Evolutionary conservation across 2,329 filamentous ascomycete species (phyloP), one percentile per base, ranked within the genome.

Genomic region (Aspergillus floridensis): DNA sequence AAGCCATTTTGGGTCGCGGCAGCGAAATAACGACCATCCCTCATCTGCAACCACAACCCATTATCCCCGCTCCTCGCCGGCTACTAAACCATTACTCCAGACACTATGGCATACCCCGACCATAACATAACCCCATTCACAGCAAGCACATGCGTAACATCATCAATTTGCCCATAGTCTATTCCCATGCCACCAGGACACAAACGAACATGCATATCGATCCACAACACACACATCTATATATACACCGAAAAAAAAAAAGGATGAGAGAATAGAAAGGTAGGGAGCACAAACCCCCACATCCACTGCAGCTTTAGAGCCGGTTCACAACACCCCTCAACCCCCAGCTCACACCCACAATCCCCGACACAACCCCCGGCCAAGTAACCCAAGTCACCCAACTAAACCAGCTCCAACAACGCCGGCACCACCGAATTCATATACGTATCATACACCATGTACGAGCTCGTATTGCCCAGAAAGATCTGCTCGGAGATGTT

Each of bases 401-500:
- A 22, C 22, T 44, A 44, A 19, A 44, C 16, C 16, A 44, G 6
- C 38, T 44, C 26, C 38, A 31, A 14, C 52, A 54, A 47, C 16
- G 46, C 29, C 6, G 53, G 41, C 26, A 55, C 31, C 1, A 55
- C 53, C 5, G 29, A 21, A 22, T 55, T 48, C 53, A 55, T 55
- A 31, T 55, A 55, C 41, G 60, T 24, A 41, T 56, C 50, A n/a
- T 59, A 63, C 14, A 41, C 47, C 4, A 47, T 35, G 8, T 63
- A 63, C 14, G 52, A 55, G 14, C 49, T 51, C 2, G 55, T 16
- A 22, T 55, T 59, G 16, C 51, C 56, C n/a, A 63, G 14, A 16
- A 61, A 63, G 19, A 58, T 54, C 21, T 63, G 61, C 19, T 57
- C 57, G 12, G 61, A 61, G 14, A 63, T 57, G 3, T 46, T 51